Evolutionary conservation across 176 grass and related monocot genomes (phyloP).

Genomic region (Oryza officinalis): DNA sequence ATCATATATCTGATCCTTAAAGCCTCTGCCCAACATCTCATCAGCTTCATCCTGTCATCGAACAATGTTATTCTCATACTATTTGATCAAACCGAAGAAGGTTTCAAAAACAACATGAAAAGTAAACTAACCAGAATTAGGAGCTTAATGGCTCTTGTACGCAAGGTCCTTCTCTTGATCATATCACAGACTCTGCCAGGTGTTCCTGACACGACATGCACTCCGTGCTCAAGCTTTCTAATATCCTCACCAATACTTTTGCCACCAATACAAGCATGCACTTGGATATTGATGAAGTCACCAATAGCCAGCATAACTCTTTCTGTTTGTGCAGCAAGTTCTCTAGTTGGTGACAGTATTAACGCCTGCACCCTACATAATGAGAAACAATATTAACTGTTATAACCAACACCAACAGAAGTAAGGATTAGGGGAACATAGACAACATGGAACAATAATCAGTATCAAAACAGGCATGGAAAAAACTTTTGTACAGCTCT

Average conservation of each 20-base stretch:
- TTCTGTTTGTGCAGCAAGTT: slow-evolving; percentile 86
- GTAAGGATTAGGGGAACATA: not conserved
- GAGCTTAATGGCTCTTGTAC: slow-evolving; percentile 86
- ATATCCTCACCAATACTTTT: slow-evolving; percentile 86
- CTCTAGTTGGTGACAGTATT: slow-evolving; percentile 84
- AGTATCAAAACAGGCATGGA: not conserved
- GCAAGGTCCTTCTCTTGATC: slow-evolving; percentile 87
- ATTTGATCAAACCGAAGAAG: not conserved
- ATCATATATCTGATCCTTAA: slow-evolving; percentile 97
- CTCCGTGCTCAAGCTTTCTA: slow-evolving; percentile 76
- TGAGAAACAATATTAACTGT: slow-evolving; percentile 13
- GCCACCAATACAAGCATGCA: slow-evolving; percentile 79
- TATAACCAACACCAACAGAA: slow-evolving; percentile 1
- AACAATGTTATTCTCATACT: not conserved
- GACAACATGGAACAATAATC: not conserved
- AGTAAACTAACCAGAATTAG: slow-evolving; percentile 62
- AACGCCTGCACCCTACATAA: slow-evolving; percentile 73
- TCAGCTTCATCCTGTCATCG: slow-evolving; percentile 80
- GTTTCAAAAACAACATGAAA: not conserved
- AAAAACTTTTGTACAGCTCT: not conserved
- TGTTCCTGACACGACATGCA: slow-evolving; percentile 86
- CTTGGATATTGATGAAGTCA: slow-evolving; percentile 72
- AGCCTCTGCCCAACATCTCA: slow-evolving; percentile 92
- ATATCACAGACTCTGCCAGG: slow-evolving; percentile 82
- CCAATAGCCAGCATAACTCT: slow-evolving; percentile 76